Evolutionary conservation across 2,329 filamentous ascomycete species (phyloP).

Genomic region (Xylariaceae sp.): DNA sequence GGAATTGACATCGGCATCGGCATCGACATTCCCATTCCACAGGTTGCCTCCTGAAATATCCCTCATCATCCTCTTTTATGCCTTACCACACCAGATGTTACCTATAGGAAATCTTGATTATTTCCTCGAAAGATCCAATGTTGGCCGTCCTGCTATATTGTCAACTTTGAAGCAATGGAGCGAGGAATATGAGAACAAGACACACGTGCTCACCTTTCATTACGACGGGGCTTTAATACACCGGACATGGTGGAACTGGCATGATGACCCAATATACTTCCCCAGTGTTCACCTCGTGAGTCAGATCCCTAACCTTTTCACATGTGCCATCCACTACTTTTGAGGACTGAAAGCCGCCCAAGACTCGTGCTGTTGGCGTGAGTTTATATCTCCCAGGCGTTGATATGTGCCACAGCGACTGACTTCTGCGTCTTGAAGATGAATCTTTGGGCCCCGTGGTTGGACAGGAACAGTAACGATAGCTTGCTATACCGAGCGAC

Average conservation of each 20-base stretch:
- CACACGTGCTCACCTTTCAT: not conserved
- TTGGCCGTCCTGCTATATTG: not conserved
- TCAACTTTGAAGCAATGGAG: not conserved
- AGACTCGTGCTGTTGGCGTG: not conserved
- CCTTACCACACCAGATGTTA: not conserved
- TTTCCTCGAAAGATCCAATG: too few relatives aligned
- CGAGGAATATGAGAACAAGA: not conserved
- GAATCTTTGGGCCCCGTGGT: not conserved
- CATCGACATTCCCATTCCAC: not conserved
- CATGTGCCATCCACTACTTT: not conserved
- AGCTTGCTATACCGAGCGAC: not conserved
- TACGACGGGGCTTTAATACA: not conserved
- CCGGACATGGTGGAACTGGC: slow-evolving; percentile 1
- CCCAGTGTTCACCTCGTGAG: slow-evolving; percentile 8
- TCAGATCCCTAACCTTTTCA: not conserved
- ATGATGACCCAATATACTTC: slow-evolving; percentile 8
- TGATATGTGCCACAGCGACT: not conserved
- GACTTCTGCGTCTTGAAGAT: not conserved
- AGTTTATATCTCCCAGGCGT: not conserved
- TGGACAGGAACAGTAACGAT: too few relatives aligned
- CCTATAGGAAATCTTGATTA: not conserved
- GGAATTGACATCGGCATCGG: too few relatives aligned
- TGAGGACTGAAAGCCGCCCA: not conserved
- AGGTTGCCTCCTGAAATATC: slow-evolving; percentile 2
- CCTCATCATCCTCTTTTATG: not conserved